Evolutionary conservation across 2,329 filamentous ascomycete genomes (phyloP), one percentile per base, ranked within the genome.

Genomic region (Neofusicoccum parvum): DNA sequence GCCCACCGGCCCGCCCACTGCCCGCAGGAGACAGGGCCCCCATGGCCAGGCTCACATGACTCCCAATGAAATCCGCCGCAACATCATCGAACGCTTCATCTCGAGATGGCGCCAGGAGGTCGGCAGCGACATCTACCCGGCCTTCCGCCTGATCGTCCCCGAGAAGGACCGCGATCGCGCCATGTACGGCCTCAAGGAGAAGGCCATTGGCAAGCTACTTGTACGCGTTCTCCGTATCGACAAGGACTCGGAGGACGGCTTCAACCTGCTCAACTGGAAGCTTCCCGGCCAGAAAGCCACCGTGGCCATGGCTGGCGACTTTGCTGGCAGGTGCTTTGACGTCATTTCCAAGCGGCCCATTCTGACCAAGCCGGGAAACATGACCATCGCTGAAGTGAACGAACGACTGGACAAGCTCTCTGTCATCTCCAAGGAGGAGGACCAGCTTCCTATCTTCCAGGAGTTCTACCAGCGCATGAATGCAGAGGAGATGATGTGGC

Each of bases 141-240:
- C 92, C 1, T 86, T 99, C 77, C 89, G 95, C 20, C 85, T 99
- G 53, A 97, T 98, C 65, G 84, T 97, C 3, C 94, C 94, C 0
- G 92, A 96, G 72, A 96, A 96, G 74, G 95, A 99, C 74, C 88
- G 93, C 45, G 93, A 98, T 72, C 87, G 95, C 54, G 90, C 91
- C 17, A 93, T 97, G 82, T 99, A 98, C 73, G 92, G 94, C 0
- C 82, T 99, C 46, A 98, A 98, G 75, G 95, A 99, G 80, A 94
- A 90, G 75, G 87, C 89, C 5, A 93, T 99, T 67, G 94, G 90
- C 10, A 97, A 93, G 74, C 80, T 98, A 20, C 82, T 98, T n/a
- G 91, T 97, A 66, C 94, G 93, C 74, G 85, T 97, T 45, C 90
- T 97, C 83, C 94, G 94, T 74, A 96, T 99, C 72, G 90, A 94